phyloP scores from a whole-genome alignment of 2,329 filamentous ascomycete genomes.

The Sarocladium kiliense region DNA sequence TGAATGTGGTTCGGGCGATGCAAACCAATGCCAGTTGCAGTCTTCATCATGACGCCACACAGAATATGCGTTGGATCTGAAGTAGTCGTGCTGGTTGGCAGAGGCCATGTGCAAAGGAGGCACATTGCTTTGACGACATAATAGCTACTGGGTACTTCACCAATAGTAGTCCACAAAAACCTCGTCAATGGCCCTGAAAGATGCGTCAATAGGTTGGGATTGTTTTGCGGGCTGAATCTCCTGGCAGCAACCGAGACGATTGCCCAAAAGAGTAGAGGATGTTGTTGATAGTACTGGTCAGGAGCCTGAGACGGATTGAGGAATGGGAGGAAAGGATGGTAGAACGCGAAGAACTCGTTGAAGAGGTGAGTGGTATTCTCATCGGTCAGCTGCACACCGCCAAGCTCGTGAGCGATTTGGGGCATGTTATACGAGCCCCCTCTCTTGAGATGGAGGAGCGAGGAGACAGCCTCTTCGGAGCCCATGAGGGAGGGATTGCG shows the following conservation, averaged over 20 bases:
- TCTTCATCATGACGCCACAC: conserved; percentile 81
- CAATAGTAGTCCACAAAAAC: conserved; percentile 71
- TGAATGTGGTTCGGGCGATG: conserved; percentile 78
- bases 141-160: conserved; percentile 72
- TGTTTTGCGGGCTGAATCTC: conserved; percentile 52
- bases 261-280: conserved; percentile 80
- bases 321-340: conserved; percentile 75
- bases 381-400: conserved; percentile 60
- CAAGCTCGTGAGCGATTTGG: conserved; percentile 55
- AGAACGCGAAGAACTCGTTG: conserved; percentile 67
- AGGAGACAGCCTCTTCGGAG: conserved; percentile 64
- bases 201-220: conserved; percentile 60
- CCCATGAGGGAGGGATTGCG: conserved; percentile 61
- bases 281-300: conserved; percentile 71
- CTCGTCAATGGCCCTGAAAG: conserved; percentile 64
- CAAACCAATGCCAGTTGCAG: conserved; percentile 76
- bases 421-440: conserved; percentile 57
- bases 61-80: conserved; percentile 78
- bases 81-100: conserved; percentile 76
- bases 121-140: conserved; percentile 78
- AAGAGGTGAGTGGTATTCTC: conserved; percentile 62
- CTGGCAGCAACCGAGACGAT: conserved; percentile 71
- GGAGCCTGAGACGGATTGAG: conserved; percentile 62
- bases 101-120: conserved; percentile 74
- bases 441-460: conserved; percentile 60